phyloP scores from a whole-genome alignment of 2,329 filamentous ascomycete genomes.

The Neofusicoccum sp. region DNA sequence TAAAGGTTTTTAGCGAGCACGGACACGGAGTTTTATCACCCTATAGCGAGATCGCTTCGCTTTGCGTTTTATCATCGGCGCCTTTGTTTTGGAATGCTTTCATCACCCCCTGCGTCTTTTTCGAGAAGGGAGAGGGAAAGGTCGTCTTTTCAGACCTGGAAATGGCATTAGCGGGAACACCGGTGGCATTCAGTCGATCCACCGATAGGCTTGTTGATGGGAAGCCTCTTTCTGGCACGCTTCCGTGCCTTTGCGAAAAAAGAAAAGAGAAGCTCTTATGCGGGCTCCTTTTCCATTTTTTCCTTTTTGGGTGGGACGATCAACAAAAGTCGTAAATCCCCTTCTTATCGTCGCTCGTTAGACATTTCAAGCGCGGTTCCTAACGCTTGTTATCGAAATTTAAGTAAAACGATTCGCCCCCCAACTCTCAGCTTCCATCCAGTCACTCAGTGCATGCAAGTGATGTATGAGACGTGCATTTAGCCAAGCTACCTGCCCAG shows the following conservation, averaged over 20 bases:
- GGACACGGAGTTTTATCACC: constrained; percentile 2
- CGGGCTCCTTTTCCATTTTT: no score
- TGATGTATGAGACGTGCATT: no score
- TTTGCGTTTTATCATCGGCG: neutral
- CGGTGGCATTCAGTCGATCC: no score
- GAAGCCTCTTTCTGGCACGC: no score
- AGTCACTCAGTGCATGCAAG: no score
- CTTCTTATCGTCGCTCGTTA: neutral
- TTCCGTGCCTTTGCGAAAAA: no score
- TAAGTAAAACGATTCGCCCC: constrained; percentile 1
- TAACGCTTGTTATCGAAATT: neutral
- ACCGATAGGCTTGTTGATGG: no score
- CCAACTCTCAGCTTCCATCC: neutral
- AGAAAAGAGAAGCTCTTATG: no score
- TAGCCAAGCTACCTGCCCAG: no score
- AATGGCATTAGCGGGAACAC: no score
- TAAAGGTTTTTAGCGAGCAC: constrained; percentile 7
- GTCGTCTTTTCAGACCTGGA: neutral
- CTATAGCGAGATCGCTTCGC: constrained; percentile 1
- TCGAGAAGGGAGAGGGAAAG: neutral
- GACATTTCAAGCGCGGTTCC: neutral
- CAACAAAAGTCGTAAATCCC: no score
- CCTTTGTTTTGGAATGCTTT: neutral
- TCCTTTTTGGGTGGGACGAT: no score
- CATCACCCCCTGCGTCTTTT: neutral